Evolutionary conservation across 1,284 basidiomycete genomes (phyloP).

Genomic region (Fomitopsis schrenkii): DNA sequence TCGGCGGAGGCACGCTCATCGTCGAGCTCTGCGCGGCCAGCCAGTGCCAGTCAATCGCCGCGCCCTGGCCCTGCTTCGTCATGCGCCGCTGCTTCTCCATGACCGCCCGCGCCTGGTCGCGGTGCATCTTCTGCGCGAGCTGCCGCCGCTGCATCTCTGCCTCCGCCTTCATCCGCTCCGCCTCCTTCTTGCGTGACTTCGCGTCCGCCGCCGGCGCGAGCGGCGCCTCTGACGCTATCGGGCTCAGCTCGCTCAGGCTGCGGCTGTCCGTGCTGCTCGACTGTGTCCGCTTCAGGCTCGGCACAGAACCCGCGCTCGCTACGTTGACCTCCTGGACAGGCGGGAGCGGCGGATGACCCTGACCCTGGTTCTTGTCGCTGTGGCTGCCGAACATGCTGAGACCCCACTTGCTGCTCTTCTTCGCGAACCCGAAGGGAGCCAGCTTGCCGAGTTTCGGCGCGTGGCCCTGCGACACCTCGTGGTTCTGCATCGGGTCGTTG

Average conservation of each 20-base stretch:
- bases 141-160: slow-evolving; percentile 86
- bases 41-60: slow-evolving; percentile 53
- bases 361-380: slow-evolving; percentile 54
- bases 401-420: slow-evolving; percentile 63
- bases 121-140: slow-evolving; percentile 67
- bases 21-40: slow-evolving; percentile 37
- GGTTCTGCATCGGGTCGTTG: slow-evolving; percentile 7
- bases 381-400: slow-evolving; percentile 67
- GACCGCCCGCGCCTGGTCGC: slow-evolving; percentile 91
- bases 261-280: slow-evolving; percentile 75
- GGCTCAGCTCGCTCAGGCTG: slow-evolving; percentile 53
- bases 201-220: slow-evolving; percentile 43
- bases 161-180: slow-evolving; percentile 79
- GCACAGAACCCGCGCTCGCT: slow-evolving; percentile 45
- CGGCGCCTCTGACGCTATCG: slow-evolving; percentile 29
- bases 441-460: slow-evolving; percentile 52
- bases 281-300: slow-evolving; percentile 82
- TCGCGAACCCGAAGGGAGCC: slow-evolving; percentile 52
- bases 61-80: slow-evolving; percentile 50
- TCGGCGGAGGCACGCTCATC: slow-evolving; percentile 19
- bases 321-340: slow-evolving; percentile 68
- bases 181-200: slow-evolving; percentile 90
- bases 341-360: slow-evolving; percentile 46
- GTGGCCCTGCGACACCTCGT: slow-evolving; percentile 32
- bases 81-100: slow-evolving; percentile 88